These are phyloP conservation scores for Penicillium psychrofluorescens DNA, from an alignment of 495 filamentous ascomycete genomes.

Conservation along the genomic window DNA sequence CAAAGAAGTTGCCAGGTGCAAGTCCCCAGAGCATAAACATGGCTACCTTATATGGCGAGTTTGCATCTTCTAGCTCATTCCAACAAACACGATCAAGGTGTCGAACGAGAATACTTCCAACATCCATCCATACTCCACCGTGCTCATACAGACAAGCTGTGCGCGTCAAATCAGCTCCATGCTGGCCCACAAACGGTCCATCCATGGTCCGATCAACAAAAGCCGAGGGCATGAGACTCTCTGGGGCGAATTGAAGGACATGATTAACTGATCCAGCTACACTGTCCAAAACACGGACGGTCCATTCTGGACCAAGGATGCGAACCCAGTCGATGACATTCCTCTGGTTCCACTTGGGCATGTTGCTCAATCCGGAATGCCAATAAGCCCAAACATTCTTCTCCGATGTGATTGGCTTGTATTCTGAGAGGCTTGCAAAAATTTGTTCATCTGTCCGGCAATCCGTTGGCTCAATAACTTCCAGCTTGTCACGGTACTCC, in stretches of 20 bases:
- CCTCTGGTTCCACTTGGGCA: slow-evolving; percentile 16
- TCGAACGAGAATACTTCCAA: slow-evolving; percentile 14
- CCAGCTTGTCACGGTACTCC: not conserved
- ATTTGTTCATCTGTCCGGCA: not conserved
- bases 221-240: slow-evolving; percentile 4
- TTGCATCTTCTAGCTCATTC: slow-evolving; percentile 6
- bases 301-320: slow-evolving; percentile 11
- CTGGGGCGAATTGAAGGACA: slow-evolving; percentile 4
- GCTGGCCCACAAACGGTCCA: slow-evolving; percentile 11
- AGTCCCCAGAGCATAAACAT: slow-evolving; percentile 1
- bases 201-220: slow-evolving; percentile 8
- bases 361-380: slow-evolving; percentile 11
- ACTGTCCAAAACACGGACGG: slow-evolving; percentile 17
- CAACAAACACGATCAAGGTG: slow-evolving; percentile 15
- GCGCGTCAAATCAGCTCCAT: slow-evolving; percentile 17
- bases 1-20: slow-evolving; percentile 10
- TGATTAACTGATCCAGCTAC: slow-evolving; percentile 11
- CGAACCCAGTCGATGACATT: slow-evolving; percentile 19
- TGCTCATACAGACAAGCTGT: slow-evolving; percentile 10
- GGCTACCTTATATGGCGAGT: slow-evolving; percentile 8
- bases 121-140: slow-evolving; percentile 20
- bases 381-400: slow-evolving; percentile 24
- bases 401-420: slow-evolving; percentile 10
- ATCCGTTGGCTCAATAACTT: not conserved
- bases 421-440: not conserved